Base-by-base conservation (phyloP, 1,284 basidiomycete species). In the Leccinum pachyderme region DNA sequence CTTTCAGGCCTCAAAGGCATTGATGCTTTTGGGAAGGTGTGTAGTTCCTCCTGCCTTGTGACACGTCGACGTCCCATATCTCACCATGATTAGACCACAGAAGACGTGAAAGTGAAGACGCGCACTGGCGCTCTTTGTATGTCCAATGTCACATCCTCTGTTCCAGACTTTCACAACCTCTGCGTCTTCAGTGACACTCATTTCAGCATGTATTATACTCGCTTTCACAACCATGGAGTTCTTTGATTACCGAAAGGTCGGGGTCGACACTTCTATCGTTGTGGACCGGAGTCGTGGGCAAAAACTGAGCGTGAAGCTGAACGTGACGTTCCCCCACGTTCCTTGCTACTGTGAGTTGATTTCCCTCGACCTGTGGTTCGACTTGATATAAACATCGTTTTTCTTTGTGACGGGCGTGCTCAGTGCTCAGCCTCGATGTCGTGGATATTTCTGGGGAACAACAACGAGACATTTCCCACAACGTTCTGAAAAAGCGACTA, bases 371-470 rank as follows among this genome's bases (percentile, higher is more conserved):
- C 11, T 28, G 8, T 29, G 33, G 33, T 25, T 28, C 35, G 29
- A 6, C 15, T 27, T 31, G 33, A 54, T 52, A 31, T 41, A 35
- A 25, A 52, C 50, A 18, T 18, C 18, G 7, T 64, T 32, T 39
- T 29, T 27, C n/a, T 37, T 18, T 39, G 44, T 6, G 24, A 31
- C 49, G n/a, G 27, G 53, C 51, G 13, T 4, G n/a, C 2, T 12
- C 43, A 97, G 94, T 98, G 47, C 81, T 98, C 49, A 95, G 92
- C 69, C 74, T 99, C 53, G 97, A 99, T 72, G 86, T 99, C 52
- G 97, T 98, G 91, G 97, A 99, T 70, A 97, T 99, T 59, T 93
- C 91, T 55, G 97, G 97, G 28, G 96, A 98, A 76, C 86, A 90
- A 45, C 94, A 97, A 70, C 82, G 88, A 58, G 95, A 97, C 65